Base-by-base conservation (phyloP, 352 stramenopile species). In the Phytophthora sansomeana region DNA sequence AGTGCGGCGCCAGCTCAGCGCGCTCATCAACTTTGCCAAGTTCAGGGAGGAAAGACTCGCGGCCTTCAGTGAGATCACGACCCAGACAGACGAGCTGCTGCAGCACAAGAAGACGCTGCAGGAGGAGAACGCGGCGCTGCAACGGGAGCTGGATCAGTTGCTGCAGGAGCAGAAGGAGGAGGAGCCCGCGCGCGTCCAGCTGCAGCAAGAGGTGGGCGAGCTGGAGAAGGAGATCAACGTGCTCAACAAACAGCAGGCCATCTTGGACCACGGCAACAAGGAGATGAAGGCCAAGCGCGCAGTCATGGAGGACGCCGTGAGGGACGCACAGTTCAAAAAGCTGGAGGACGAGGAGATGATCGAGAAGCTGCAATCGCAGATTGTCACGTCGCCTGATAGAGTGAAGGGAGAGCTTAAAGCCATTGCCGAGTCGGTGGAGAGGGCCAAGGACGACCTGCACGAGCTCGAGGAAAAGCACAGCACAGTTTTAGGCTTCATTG, bases 1-100 rank as follows among this genome's bases (percentile, higher is more conserved):
- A 58, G 85, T 99, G 42, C 83, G 91, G 11, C 75, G 87, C 0
- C 95, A 99, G 66, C 81, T 99, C 32, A 98, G 92, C 59, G 97
- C 95, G 21, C 87, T 98, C 41, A 98, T 99, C 65, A 99, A 99
- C 83, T 98, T 99, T 76, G 83, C 92, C 53, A 98, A 98, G 70
- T 99, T 98, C 72, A 82, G 95, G 16, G 93, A 99, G 57, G 96
- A 99, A 63, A 90, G 94, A 10, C 62, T 98, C 24, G 70, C 69
- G 1, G 72, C 93, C 13, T 98, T 98, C 61, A 75, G 69, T 5
- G 80, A 96, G 14, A 74, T 97, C 35, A 93, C 78, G 30, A 75
- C 83, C n/a, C 74, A 95, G 60, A 89, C 91, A 3, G 87, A 96
- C 38, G 64, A 79, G 48, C 55, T 85, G 35, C 54, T 81, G n/a